Conservation (phyloP, 2,329 filamentous ascomycete genomes). For the Diaporthe capsici region DNA sequence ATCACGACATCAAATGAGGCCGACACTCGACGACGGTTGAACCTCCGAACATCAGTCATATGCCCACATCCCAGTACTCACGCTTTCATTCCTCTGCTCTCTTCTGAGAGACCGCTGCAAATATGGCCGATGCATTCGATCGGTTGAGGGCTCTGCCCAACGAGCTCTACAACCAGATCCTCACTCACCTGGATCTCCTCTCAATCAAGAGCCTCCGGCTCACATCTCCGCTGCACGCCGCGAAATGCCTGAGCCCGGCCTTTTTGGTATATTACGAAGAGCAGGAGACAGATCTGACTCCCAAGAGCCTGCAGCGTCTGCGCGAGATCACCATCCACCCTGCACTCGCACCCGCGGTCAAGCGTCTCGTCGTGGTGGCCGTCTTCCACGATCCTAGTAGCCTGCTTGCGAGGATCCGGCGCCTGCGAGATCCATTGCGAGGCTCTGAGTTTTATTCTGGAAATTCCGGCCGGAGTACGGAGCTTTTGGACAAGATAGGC, state of each 20-base stretch:
- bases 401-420: background rate
- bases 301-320: constrained; percentile 5
- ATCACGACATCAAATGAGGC: background rate
- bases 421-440: background rate
- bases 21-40: background rate
- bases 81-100: too few species aligned
- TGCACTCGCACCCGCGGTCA: constrained; percentile 7
- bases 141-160: constrained; percentile 11
- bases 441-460: too few species aligned
- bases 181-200: background rate
- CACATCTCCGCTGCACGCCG: constrained; percentile 1
- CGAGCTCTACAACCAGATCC: constrained; percentile 11
- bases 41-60: background rate
- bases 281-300: constrained; percentile 23
- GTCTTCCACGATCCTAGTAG: constrained; percentile 10
- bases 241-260: constrained; percentile 19
- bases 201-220: constrained; percentile 18
- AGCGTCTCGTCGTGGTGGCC: constrained; percentile 14
- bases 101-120: background rate
- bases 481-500: background rate
- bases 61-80: too few species aligned
- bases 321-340: background rate
- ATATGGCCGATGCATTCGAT: background rate
- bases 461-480: background rate
- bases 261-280: constrained; percentile 2